A percentile compares a stretch with the other conserved stretches of the same genome.
Conservation (phyloP, 2,329 filamentous ascomycete species). For the Epichloe gansuensis region DNA sequence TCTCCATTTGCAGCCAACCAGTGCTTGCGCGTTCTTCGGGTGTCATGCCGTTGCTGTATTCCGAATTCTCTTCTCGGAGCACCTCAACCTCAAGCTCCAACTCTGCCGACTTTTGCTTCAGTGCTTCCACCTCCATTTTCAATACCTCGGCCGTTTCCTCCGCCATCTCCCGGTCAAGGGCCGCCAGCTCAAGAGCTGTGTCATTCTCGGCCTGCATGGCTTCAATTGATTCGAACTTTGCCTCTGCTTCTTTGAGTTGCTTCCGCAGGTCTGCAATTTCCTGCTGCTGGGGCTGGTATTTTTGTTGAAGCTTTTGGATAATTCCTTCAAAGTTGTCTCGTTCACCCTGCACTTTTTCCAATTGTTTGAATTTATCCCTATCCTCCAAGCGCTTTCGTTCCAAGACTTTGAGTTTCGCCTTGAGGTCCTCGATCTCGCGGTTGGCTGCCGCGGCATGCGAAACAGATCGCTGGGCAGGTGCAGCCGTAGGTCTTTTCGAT, state of each 20-base stretch:
- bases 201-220: conserved; percentile 71
- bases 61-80: conserved; percentile 73
- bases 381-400: conserved; percentile 83
- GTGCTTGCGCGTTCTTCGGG: conserved; percentile 77
- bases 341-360: conserved; percentile 67
- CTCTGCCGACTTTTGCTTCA: conserved; percentile 70
- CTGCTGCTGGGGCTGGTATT: conserved; percentile 73
- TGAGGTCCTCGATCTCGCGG: conserved; percentile 73
- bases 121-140: conserved; percentile 65
- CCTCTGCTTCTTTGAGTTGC: conserved; percentile 63
- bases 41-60: conserved; percentile 73
- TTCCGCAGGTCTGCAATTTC: conserved; percentile 68
- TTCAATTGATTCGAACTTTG: conserved; percentile 54
- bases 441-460: conserved; percentile 39
- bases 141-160: conserved; percentile 80
- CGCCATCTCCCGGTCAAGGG: conserved; percentile 89
- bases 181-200: conserved; percentile 70
- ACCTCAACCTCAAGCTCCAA: conserved; percentile 81
- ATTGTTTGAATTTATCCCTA: conserved; percentile 66
- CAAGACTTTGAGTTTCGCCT: conserved; percentile 74
- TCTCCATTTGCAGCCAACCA: conserved; percentile 85
- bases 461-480: conserved; percentile 25
- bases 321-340: conserved; percentile 70
- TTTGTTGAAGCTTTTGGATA: conserved; percentile 81
- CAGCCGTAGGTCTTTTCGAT: conserved; percentile 17